Evolutionary conservation across 768 basidiomycete species (phyloP).

Genomic region (Candolleomyces aberdarensis): DNA sequence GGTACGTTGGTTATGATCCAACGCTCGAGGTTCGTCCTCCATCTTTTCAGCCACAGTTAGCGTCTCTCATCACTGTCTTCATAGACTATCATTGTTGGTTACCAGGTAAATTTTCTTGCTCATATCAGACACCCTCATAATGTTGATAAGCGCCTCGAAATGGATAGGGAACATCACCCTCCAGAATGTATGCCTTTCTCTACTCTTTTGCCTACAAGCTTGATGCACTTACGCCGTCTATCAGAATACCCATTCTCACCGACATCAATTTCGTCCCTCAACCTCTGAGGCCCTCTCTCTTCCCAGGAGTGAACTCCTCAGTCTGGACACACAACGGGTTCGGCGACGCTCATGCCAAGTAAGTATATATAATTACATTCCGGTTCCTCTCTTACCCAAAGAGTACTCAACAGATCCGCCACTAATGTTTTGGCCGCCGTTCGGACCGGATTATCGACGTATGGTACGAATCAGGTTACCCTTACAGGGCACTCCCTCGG

Average conservation of each 20-base stretch:
- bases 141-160: too few relatives aligned
- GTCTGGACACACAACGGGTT: conserved; percentile 57
- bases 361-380: not conserved
- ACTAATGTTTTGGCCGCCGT: conserved; percentile 26
- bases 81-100: conserved; percentile 32
- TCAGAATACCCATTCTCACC: conserved; percentile 46
- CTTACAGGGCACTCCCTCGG: conserved; percentile 28
- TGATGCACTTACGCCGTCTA: not conserved
- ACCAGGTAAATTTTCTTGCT: conserved; percentile 22
- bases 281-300: conserved; percentile 41
- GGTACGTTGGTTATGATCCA: conserved; percentile 43
- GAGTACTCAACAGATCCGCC: conserved; percentile 29
- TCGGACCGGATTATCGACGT: conserved; percentile 5
- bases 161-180: conserved; percentile 9
- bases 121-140: not conserved
- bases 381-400: not conserved
- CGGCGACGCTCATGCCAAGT: conserved; percentile 42
- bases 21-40: conserved; percentile 21
- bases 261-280: conserved; percentile 41
- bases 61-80: not conserved
- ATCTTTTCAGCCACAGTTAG: not conserved
- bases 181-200: conserved; percentile 8
- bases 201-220: not conserved
- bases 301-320: conserved; percentile 47
- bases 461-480: conserved; percentile 30